A percentile compares a stretch with the other conserved stretches of the same genome.
phyloP scores from a whole-genome alignment of 495 filamentous ascomycete genomes.

The Copromyces sp. region DNA sequence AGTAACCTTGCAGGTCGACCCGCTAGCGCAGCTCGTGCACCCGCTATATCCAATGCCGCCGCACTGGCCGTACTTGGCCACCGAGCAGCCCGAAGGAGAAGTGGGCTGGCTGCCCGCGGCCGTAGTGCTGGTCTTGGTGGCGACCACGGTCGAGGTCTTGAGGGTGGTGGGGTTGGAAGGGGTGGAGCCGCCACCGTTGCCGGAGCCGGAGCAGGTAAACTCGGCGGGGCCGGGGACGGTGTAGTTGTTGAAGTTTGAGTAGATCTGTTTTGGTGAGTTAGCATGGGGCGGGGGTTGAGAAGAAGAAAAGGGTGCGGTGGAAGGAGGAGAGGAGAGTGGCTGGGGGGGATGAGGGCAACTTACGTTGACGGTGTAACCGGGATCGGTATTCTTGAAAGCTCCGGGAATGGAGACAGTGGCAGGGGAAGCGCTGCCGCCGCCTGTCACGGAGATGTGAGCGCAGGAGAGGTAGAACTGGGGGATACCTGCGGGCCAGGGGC shows the following conservation, averaged over 20 bases:
- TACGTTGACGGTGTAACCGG: conserved; percentile 42
- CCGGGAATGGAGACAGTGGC: conserved; percentile 45
- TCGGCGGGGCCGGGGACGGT: conserved; percentile 20
- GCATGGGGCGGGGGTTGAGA: background rate
- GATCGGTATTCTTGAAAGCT: conserved; percentile 43
- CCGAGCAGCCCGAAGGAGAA: conserved; percentile 5
- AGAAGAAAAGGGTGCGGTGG: background rate
- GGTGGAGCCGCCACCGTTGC: background rate
- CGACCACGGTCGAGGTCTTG: background rate
- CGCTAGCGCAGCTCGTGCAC: conserved; percentile 19
- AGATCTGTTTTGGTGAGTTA: conserved; percentile 12
- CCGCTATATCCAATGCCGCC: conserved; percentile 24
- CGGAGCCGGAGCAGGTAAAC: conserved; percentile 12
- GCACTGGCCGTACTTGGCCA: conserved; percentile 29
- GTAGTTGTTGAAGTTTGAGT: conserved; percentile 20
- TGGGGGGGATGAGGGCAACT: background rate
- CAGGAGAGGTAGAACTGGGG: conserved; percentile 50
- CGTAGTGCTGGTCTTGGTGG: background rate
- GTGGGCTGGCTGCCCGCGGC: background rate
- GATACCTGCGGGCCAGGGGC: conserved; percentile 32
- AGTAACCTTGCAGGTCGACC: conserved; percentile 14
- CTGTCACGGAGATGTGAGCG: conserved; percentile 48
- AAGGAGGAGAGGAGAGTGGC: background rate
- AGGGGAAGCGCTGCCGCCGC: conserved; percentile 40
- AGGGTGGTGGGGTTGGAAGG: background rate